Evolutionary conservation across 2,329 filamentous ascomycete genomes (phyloP), one percentile per base, ranked within the genome.

Genomic region (Emergomyces orientalis): DNA sequence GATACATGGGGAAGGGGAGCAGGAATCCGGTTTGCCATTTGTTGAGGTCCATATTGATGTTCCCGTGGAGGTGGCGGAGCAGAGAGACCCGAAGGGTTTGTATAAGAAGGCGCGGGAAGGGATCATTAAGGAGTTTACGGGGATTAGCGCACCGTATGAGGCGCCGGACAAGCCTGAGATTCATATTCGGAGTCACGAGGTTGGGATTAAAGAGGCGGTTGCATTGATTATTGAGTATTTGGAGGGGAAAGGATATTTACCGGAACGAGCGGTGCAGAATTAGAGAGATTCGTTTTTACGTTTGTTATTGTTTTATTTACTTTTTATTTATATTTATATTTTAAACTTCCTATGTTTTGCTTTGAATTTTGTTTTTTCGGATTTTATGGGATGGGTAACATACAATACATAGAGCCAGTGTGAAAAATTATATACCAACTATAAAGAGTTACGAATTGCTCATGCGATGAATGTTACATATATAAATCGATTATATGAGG

Each of bases 81-180:
- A 93, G 84, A 86, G 94, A 66, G 94, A 99, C 74, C 94, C 94
- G 58, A 99, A 99, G 85, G 94, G 93, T 5, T 80, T 97, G 65
- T 99, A 99, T 80, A 96, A 96, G 84, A 96, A 96, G 85, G 94
- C 94, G 14, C 82, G 93, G 54, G 88, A 89, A 60, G 94, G 94
- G 54, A 86, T 95, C 76, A 97, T 97, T 78, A 94, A 95, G 78
- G 91, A 97, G 69, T 99, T 99, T 75, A 99, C 94, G 1, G 94
- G 94, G 62, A 91, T 97, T 71, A 92, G 88, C 68, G 91, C 93
- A 37, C 94, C 94, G 1, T 99, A 99, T 75, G 94, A 99, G 84
- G 90, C 86, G 65, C 94, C 94, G 5, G 80, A 87, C 74, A 86
- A 86, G 63, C 85, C 94, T 1, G 94, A 99, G 81, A 89, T 99